Conservation (phyloP, 2,329 filamentous ascomycete genomes). For the Hypoxylon sp. region DNA sequence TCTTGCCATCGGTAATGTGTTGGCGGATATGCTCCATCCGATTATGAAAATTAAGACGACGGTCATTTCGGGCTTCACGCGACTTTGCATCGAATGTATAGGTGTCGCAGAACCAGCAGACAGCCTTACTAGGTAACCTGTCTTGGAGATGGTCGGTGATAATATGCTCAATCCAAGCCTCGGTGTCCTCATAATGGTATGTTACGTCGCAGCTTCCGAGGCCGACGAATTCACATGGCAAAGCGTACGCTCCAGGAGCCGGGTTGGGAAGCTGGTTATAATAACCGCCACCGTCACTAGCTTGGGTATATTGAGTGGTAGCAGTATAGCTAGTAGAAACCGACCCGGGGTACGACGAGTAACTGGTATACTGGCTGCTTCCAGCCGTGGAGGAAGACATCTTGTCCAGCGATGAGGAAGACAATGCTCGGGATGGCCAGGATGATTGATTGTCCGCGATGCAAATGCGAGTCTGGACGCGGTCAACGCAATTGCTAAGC, state of each 20-base stretch:
- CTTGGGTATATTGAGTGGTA: conserved; percentile 14
- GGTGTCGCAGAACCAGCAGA: conserved; percentile 68
- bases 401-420: conserved; percentile 1
- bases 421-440: background rate
- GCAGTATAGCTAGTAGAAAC: conserved; percentile 4
- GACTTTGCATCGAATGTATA: conserved; percentile 51
- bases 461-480: conserved; percentile 9
- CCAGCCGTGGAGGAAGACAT: conserved; percentile 25
- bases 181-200: conserved; percentile 59
- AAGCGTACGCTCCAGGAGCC: conserved; percentile 27
- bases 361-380: conserved; percentile 7
- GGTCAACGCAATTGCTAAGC: conserved; percentile 7
- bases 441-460: conserved; percentile 11
- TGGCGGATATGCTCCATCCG: conserved; percentile 67
- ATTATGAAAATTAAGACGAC: conserved; percentile 52
- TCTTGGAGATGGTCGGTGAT: conserved; percentile 55
- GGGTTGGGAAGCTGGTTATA: background rate
- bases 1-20: conserved; percentile 58
- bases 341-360: conserved; percentile 8
- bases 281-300: background rate
- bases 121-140: conserved; percentile 55
- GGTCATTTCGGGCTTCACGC: conserved; percentile 25
- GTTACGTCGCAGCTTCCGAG: conserved; percentile 55
- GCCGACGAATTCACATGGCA: conserved; percentile 64
- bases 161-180: conserved; percentile 65